These are phyloP conservation scores for Ammopiptanthus mongolicus DNA, from an alignment of 306 rosid genomes.

Conservation along the genomic window DNA sequence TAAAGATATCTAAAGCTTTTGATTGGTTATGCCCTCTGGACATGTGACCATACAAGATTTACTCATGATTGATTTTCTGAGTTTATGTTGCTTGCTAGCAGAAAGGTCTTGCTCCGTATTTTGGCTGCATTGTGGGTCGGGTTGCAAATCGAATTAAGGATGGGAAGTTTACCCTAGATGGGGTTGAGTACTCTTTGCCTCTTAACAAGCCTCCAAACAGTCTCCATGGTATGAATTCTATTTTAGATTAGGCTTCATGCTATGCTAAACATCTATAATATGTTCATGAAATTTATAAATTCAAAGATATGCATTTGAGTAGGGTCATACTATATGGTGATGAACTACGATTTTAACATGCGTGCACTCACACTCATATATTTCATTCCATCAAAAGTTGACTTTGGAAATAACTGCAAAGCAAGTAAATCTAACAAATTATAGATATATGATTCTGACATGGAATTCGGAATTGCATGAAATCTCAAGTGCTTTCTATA, in stretches of 20 bases:
- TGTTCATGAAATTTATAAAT: background rate
- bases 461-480: background rate
- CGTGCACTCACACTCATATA: no score
- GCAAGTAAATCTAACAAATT: background rate
- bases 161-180: constrained; percentile 81
- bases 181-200: constrained; percentile 61
- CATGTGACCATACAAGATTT: no score
- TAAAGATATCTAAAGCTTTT: no score
- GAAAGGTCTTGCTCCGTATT: constrained; percentile 77
- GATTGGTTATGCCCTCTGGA: no score
- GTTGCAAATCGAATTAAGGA: constrained; percentile 88
- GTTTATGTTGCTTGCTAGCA: constrained; percentile 27
- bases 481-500: background rate
- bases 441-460: constrained; percentile 4
- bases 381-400: background rate
- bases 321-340: background rate
- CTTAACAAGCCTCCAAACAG: constrained; percentile 84
- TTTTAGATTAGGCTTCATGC: background rate
- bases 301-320: background rate
- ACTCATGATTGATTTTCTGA: background rate
- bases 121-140: constrained; percentile 96
- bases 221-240: constrained; percentile 74
- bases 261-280: background rate
- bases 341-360: background rate
- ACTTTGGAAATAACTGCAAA: background rate